phyloP scores from a whole-genome alignment of 169 alveolate species.

The Cryptosporidium viatorum region DNA sequence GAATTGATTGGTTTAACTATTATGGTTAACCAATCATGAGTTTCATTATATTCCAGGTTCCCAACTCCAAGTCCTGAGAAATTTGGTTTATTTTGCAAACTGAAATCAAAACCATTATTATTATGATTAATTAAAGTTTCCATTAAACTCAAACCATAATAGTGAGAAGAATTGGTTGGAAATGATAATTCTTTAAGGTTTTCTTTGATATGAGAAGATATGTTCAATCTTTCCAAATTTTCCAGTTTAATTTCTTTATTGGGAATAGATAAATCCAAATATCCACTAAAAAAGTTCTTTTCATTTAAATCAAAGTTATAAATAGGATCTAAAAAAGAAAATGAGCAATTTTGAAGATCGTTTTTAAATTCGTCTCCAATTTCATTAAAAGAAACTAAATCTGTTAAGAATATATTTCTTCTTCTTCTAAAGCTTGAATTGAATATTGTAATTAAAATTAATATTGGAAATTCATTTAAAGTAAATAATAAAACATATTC shows the following conservation, averaged over 20 bases:
- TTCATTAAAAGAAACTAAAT: slow-evolving; percentile 4
- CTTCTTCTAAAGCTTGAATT: background rate
- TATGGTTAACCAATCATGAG: slow-evolving; percentile 9
- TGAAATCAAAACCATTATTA: background rate
- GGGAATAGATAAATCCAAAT: background rate
- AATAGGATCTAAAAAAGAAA: background rate
- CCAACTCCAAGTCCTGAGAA: slow-evolving; percentile 13
- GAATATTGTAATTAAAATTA: background rate
- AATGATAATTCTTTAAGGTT: background rate
- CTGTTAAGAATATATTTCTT: slow-evolving; percentile 34
- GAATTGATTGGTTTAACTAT: slow-evolving; percentile 44
- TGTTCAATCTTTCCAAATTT: background rate
- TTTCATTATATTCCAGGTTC: slow-evolving; percentile 1
- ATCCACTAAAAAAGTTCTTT: slow-evolving; percentile 3
- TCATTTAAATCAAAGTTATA: slow-evolving; percentile 1
- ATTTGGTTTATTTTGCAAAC: slow-evolving; percentile 1
- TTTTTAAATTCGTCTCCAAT: background rate
- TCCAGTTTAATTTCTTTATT: slow-evolving; percentile 48
- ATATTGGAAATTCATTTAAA: slow-evolving; percentile 12
- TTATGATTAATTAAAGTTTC: slow-evolving; percentile 11
- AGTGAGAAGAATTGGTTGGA: background rate
- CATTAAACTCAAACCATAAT: background rate
- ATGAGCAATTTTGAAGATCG: background rate
- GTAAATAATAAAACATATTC: slow-evolving; percentile 29
- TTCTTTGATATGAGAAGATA: background rate